phyloP scores from a whole-genome alignment of 2,329 filamentous ascomycete genomes.

The Lecanosticta acicola region DNA sequence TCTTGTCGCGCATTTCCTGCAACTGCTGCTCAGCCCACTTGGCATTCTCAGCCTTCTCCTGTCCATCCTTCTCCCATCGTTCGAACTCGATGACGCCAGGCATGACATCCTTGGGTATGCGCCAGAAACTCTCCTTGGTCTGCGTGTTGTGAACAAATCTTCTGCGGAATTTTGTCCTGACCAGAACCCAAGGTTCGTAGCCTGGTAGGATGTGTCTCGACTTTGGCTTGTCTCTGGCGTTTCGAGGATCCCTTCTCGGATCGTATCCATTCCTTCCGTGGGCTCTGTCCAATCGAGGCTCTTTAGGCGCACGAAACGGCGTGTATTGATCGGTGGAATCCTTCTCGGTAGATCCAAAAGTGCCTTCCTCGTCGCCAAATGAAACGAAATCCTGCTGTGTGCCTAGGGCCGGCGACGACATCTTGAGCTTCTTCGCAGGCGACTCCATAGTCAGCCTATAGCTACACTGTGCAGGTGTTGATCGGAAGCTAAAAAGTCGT shows the following conservation, averaged over 20 bases:
- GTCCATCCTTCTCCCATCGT: constrained; percentile 64
- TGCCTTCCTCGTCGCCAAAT: constrained; percentile 19
- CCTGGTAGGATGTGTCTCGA: constrained; percentile 73
- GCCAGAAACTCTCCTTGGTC: constrained; percentile 90
- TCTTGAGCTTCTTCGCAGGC: constrained; percentile 24
- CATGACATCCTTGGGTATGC: constrained; percentile 81
- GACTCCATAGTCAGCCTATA: constrained; percentile 16
- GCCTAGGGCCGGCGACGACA: constrained; percentile 16
- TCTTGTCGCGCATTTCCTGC: constrained; percentile 23
- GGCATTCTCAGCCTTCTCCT: constrained; percentile 38
- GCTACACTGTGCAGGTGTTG: background rate
- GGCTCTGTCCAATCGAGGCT: background rate
- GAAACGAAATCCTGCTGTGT: constrained; percentile 26
- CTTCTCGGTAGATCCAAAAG: constrained; percentile 6
- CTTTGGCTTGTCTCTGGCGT: constrained; percentile 67
- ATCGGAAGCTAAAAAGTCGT: background rate
- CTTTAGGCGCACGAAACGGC: constrained; percentile 8
- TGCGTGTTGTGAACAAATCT: constrained; percentile 84
- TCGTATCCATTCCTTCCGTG: constrained; percentile 11
- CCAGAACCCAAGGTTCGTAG: constrained; percentile 79
- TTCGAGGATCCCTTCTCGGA: constrained; percentile 19
- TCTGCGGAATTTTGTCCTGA: constrained; percentile 85
- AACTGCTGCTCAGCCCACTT: constrained; percentile 30
- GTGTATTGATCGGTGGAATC: constrained; percentile 9
- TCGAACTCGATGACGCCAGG: constrained; percentile 66